A percentile compares a stretch with the other conserved stretches of the same genome.
Conservation (phyloP, 768 basidiomycete species). For the Rhodotorula paludigena region DNA sequence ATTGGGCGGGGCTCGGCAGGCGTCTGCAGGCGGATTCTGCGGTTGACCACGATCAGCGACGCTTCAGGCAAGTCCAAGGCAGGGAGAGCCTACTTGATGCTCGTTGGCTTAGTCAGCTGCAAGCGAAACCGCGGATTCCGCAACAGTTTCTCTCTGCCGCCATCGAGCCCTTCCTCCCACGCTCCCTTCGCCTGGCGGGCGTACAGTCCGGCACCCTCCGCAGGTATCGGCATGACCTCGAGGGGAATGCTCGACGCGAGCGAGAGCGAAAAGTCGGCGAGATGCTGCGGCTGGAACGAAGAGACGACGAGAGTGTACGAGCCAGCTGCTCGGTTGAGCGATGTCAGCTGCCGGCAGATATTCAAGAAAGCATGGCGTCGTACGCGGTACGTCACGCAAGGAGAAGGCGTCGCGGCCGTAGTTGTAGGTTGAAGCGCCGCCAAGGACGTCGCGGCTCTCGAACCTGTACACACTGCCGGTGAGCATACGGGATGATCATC, state of each 20-base stretch:
- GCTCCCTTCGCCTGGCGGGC: conserved; percentile 60
- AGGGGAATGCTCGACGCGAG: conserved; percentile 56
- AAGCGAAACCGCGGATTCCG: conserved; percentile 67
- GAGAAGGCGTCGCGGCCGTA: conserved; percentile 64
- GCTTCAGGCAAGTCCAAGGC: not conserved
- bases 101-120: conserved; percentile 51
- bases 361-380: conserved; percentile 15
- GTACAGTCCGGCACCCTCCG: conserved; percentile 89
- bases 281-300: conserved; percentile 68
- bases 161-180: conserved; percentile 56
- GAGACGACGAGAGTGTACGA: conserved; percentile 81
- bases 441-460: conserved; percentile 62
- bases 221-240: conserved; percentile 62
- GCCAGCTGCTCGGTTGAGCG: conserved; percentile 54
- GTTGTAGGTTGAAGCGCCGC: conserved; percentile 72
- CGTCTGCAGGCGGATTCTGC: conserved; percentile 67
- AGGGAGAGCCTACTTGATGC: conserved; percentile 56
- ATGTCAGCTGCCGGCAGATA: not conserved
- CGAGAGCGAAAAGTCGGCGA: conserved; percentile 62
- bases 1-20: conserved; percentile 50
- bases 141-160: not conserved
- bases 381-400: conserved; percentile 57
- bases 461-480: conserved; percentile 49
- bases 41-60: not conserved
- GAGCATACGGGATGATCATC: conserved; percentile 44